Conservation (phyloP, 177 flowering plant species). For the Telopea speciosissima region DNA sequence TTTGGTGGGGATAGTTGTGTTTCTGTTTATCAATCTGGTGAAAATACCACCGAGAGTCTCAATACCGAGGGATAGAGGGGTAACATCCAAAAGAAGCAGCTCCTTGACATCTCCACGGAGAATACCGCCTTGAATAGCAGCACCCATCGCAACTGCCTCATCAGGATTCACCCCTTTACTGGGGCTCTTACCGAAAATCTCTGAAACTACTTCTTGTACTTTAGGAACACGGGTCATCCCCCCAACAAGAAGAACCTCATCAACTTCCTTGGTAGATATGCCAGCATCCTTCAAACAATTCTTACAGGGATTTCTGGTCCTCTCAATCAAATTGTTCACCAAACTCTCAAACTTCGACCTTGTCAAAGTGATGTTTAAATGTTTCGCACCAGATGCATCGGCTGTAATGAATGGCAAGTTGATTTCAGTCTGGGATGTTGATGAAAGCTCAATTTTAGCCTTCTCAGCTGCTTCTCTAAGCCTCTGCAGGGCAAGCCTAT, state of each 20-base stretch:
- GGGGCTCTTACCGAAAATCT: constrained; percentile 60
- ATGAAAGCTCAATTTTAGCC: constrained; percentile 76
- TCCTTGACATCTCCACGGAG: constrained; percentile 77
- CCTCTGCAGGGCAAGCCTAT: constrained; percentile 61
- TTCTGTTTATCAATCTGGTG: constrained; percentile 62
- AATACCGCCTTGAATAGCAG: constrained; percentile 79
- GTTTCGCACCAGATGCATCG: constrained; percentile 71
- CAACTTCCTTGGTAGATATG: constrained; percentile 44
- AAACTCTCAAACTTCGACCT: constrained; percentile 62
- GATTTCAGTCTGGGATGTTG: constrained; percentile 64
- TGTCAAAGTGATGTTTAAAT: constrained; percentile 56
- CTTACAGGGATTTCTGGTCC: constrained; percentile 52
- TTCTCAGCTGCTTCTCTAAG: constrained; percentile 76
- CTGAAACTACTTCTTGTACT: constrained; percentile 56
- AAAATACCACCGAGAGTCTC: constrained; percentile 79
- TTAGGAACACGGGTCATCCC: constrained; percentile 82
- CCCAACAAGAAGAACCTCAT: constrained; percentile 76
- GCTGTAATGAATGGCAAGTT: constrained; percentile 70
- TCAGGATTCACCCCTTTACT: constrained; percentile 80
- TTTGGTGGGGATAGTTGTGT: constrained; percentile 71
- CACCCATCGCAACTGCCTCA: constrained; percentile 81
- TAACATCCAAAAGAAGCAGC: constrained; percentile 65
- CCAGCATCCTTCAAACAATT: constrained; percentile 77
- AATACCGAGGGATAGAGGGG: constrained; percentile 70
- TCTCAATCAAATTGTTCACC: constrained; percentile 54